A percentile compares a stretch with the other conserved stretches of the same genome.
Conservation (phyloP, 768 basidiomycete species). For the Agrocybe chaxingu region DNA sequence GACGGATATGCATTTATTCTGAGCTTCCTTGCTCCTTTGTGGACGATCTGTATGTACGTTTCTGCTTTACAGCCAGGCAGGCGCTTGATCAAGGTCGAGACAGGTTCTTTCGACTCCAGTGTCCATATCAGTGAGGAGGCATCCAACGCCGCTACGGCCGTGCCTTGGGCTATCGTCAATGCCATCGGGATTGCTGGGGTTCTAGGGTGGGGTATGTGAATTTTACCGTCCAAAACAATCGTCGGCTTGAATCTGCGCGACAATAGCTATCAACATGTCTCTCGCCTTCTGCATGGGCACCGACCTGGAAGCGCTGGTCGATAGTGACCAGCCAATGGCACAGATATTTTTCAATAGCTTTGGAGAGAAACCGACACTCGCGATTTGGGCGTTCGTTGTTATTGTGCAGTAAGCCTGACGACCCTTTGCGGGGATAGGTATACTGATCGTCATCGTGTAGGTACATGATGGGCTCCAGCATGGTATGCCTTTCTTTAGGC, state of each 20-base stretch:
- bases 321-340: constrained; percentile 58
- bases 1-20: constrained; percentile 56
- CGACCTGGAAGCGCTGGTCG: constrained; percentile 39
- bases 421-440: background rate
- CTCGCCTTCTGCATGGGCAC: constrained; percentile 61
- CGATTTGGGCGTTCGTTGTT: constrained; percentile 36
- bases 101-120: constrained; percentile 47
- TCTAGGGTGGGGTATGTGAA: constrained; percentile 53
- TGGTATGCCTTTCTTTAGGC: constrained; percentile 26
- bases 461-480: constrained; percentile 60
- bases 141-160: constrained; percentile 62
- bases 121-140: constrained; percentile 74
- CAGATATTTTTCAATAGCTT: constrained; percentile 52
- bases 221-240: background rate
- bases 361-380: constrained; percentile 33
- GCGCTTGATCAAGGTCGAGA: background rate
- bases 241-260: background rate
- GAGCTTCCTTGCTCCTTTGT: constrained; percentile 39
- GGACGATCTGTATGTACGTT: constrained; percentile 34
- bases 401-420: constrained; percentile 31
- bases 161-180: constrained; percentile 64
- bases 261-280: constrained; percentile 55
- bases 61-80: background rate
- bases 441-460: constrained; percentile 19
- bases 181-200: constrained; percentile 54